These are phyloP conservation scores for Pseudogymnoascus sp. DNA, from an alignment of 2,329 filamentous ascomycete genomes.

Conservation along the genomic window DNA sequence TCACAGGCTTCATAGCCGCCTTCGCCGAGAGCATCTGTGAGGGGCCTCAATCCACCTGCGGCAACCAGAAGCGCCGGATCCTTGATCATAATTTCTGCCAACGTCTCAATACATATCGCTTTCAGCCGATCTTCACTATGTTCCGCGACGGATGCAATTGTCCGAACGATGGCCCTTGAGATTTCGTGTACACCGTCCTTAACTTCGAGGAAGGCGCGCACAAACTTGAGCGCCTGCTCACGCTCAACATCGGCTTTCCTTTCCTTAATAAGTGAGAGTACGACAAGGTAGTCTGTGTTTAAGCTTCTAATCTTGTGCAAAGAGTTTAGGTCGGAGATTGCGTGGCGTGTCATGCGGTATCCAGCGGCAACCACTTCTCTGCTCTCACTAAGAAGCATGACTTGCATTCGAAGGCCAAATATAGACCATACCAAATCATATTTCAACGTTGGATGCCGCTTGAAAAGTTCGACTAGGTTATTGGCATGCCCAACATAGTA, in stretches of 20 bases:
- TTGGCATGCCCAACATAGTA: conserved; percentile 95
- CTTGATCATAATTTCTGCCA: conserved; percentile 83
- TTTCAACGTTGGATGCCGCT: conserved; percentile 83
- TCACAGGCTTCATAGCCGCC: conserved; percentile 89
- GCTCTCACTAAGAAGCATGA: conserved; percentile 92
- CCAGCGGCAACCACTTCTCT: conserved; percentile 92
- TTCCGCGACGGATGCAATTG: conserved; percentile 84
- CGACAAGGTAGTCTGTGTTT: conserved; percentile 88
- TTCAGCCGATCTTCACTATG: conserved; percentile 63
- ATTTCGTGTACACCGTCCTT: conserved; percentile 86
- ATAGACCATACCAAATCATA: conserved; percentile 95
- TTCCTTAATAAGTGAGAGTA: conserved; percentile 88
- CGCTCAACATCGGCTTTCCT: conserved; percentile 94
- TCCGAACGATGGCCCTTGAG: conserved; percentile 77
- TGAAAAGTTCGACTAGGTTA: conserved; percentile 91
- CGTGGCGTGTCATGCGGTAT: conserved; percentile 87
- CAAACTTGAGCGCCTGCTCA: conserved; percentile 94
- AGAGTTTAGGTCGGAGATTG: conserved; percentile 85
- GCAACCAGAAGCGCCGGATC: conserved; percentile 74
- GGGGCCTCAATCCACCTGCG: conserved; percentile 72
- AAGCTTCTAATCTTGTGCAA: conserved; percentile 78
- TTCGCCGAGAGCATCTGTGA: conserved; percentile 89
- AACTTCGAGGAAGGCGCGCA: conserved; percentile 89
- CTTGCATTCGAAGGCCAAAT: conserved; percentile 87
- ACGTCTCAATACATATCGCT: conserved; percentile 84